Percentiles rank a stretch among this genome's conserved stretches.
These are phyloP conservation scores for Moesziomyces aphidis DNA, from an alignment of 1,284 basidiomycete genomes.

Conservation along the genomic window DNA sequence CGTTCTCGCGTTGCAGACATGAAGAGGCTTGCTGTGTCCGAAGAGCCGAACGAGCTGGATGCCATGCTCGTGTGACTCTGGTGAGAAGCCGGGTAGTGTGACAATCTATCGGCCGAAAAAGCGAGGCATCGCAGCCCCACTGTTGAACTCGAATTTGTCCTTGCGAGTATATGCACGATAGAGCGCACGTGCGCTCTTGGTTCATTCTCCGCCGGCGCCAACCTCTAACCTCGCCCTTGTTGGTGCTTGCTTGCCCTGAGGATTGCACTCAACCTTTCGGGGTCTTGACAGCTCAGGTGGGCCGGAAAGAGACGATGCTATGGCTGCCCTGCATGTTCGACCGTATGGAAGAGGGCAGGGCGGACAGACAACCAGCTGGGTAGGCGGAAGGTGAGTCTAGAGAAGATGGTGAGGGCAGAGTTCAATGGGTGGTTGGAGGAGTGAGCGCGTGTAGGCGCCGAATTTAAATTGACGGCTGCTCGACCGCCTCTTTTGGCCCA, in stretches of 20 bases:
- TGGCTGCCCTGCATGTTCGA: too few species aligned
- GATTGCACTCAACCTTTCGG: too few species aligned
- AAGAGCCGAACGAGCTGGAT: not conserved
- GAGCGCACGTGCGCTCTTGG: conserved; percentile 35
- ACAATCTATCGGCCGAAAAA: conserved; percentile 19
- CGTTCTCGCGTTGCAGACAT: not conserved
- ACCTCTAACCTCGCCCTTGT: not conserved
- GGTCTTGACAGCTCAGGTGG: too few species aligned
- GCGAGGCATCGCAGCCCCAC: not conserved
- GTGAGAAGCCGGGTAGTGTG: not conserved
- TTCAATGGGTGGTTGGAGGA: not conserved
- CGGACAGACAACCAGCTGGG: too few species aligned
- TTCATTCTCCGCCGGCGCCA: conserved; percentile 14
- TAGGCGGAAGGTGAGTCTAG: too few species aligned
- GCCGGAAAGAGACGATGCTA: too few species aligned
- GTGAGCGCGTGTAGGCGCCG: not conserved
- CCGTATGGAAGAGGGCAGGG: too few species aligned
- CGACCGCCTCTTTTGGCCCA: too few species aligned
- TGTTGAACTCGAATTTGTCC: not conserved
- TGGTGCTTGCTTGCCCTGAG: too few species aligned
- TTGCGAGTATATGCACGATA: conserved; percentile 28
- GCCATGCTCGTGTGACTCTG: conserved; percentile 20
- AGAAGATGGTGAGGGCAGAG: not conserved
- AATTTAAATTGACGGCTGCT: not conserved
- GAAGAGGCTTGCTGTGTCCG: not conserved